Base-by-base conservation (phyloP, 1,139 yeast genomes). In the Pichia sp. region DNA sequence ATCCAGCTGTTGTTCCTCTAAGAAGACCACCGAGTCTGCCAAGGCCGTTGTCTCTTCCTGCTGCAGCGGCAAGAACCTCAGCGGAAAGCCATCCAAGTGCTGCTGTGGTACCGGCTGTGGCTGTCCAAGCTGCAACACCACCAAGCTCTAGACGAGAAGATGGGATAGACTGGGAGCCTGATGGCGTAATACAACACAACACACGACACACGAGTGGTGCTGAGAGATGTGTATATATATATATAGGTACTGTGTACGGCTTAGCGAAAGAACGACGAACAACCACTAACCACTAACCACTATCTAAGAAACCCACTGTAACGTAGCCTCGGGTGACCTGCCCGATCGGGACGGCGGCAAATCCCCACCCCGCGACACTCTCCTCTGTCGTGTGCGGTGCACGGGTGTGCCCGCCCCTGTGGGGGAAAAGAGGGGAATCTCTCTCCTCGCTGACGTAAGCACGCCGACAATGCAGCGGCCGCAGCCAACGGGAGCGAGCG, bases 81-180 rank as follows among this genome's bases (percentile, higher is more conserved):
- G 34, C n/a, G 50, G 47, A 35, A 53, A 34, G 52, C 48, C 54
- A 33, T 36, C 45, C 35, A 58, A 58, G 46, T 62, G 66, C 51
- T 56, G 56, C 27, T 62, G 66, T 47, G 66, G 66, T 11, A 49
- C 61, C 14, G 63, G 62, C 17, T 62, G 66, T 44, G 47, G 52
- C 19, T 62, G 66, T 48, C 60, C 64, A 21, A 42, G 55, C n/a
- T 62, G 66, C 53, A 62, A 62, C 55, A 61, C 65, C 34, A 62
- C 66, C 42, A 61, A 60, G 52, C 55, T 57, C 27, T 57, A 46
- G 19, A 15, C 14, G 2, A 8, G 14, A 5, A 5, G 27, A 24
- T 24, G 10, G n/a, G n/a, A n/a, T n/a, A n/a, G n/a, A n/a, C n/a
- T n/a, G n/a, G n/a, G n/a, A n/a, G n/a, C n/a, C n/a, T n/a, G n/a